These are phyloP conservation scores for Coprinellus micaceus DNA, from an alignment of 768 basidiomycete species.

Conservation along the genomic window DNA sequence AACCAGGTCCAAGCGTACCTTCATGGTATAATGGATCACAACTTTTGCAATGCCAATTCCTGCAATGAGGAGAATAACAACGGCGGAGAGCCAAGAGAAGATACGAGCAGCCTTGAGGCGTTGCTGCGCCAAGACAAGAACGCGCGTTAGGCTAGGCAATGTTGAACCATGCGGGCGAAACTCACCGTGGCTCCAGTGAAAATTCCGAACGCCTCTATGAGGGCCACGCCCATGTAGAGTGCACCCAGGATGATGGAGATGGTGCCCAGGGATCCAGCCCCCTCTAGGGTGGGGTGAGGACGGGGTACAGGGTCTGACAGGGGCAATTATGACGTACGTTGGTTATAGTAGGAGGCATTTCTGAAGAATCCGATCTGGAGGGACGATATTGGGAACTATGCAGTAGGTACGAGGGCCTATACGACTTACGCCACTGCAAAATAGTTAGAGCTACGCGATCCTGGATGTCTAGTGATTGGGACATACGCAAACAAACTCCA, in stretches of 20 bases:
- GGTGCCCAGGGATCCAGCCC: slow-evolving; percentile 42
- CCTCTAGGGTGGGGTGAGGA: slow-evolving; percentile 26
- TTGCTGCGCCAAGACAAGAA: slow-evolving; percentile 47
- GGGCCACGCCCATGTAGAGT: slow-evolving; percentile 43
- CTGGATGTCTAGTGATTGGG: neutral
- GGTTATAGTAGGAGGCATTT: slow-evolving; percentile 43
- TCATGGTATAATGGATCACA: slow-evolving; percentile 64
- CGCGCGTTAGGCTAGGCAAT: too few relatives aligned
- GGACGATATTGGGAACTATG: neutral
- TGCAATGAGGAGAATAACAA: slow-evolving; percentile 45
- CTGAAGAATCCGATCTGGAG: slow-evolving; percentile 61
- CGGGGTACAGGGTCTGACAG: neutral
- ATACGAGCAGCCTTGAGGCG: slow-evolving; percentile 47
- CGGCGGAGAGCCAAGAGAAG: slow-evolving; percentile 50
- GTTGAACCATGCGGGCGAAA: too few relatives aligned
- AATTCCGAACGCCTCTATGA: slow-evolving; percentile 44
- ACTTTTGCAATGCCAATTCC: slow-evolving; percentile 52
- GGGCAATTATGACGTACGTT: slow-evolving; percentile 36
- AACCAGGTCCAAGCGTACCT: slow-evolving; percentile 37
- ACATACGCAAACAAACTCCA: slow-evolving; percentile 68
- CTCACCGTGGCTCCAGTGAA: slow-evolving; percentile 49
- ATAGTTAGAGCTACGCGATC: neutral
- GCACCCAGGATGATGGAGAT: slow-evolving; percentile 60
- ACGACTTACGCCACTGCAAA: slow-evolving; percentile 30
- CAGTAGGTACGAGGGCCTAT: slow-evolving; percentile 6